Evolutionary conservation across 345 rosid species (phyloP).

Genomic region (Sonneratia caseolaris): DNA sequence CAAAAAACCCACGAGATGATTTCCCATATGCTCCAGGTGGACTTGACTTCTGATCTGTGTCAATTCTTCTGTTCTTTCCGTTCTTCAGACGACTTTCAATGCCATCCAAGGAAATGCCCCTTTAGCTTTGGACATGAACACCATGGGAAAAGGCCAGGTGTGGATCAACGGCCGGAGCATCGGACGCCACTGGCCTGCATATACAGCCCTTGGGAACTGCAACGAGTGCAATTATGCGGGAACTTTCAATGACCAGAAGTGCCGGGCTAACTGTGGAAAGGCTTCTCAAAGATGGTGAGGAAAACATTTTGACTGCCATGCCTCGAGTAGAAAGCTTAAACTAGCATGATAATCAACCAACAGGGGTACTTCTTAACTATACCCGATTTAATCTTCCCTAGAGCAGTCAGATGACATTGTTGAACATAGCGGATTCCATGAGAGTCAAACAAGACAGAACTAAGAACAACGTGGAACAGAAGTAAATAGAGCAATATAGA

Average conservation of each 20-base stretch:
- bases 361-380: too few relatives aligned
- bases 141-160: conserved; percentile 46
- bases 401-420: too few relatives aligned
- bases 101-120: conserved; percentile 37
- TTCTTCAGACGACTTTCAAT: conserved; percentile 30
- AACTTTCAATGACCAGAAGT: conserved; percentile 26
- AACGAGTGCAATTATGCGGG: conserved; percentile 28
- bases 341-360: too few relatives aligned
- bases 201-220: conserved; percentile 30
- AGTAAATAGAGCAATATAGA: too few relatives aligned
- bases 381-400: too few relatives aligned
- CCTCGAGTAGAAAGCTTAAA: neutral
- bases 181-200: conserved; percentile 45
- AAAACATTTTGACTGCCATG: neutral
- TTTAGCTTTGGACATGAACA: conserved; percentile 36
- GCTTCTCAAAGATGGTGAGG: conserved; percentile 40
- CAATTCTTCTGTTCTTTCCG: neutral
- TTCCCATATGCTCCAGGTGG: neutral
- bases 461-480: too few relatives aligned
- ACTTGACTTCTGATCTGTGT: neutral
- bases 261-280: conserved; percentile 35
- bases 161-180: conserved; percentile 42
- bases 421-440: too few relatives aligned
- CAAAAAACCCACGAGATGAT: neutral
- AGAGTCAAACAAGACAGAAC: too few relatives aligned